Conservation (phyloP, 495 filamentous ascomycete species). For the Lophiotrema nucula region DNA sequence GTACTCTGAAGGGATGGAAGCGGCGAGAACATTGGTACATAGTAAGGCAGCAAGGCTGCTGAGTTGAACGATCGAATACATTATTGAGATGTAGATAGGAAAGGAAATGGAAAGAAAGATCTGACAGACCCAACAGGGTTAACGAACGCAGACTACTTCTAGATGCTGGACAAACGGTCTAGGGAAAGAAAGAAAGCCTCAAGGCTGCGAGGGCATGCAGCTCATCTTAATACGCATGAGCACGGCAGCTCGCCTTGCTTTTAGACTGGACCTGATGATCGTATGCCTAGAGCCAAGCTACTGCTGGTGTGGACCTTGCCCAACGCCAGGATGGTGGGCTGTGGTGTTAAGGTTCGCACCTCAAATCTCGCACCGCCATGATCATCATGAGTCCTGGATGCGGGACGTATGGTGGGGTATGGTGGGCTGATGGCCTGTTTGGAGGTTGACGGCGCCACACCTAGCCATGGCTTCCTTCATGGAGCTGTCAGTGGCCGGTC, state of each 20-base stretch:
- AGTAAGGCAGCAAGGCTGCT: constrained; percentile 15
- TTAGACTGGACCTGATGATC: constrained; percentile 15
- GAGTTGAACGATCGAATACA: constrained; percentile 17
- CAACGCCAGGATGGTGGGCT: constrained; percentile 5
- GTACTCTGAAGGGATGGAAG: constrained; percentile 2
- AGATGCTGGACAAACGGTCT: too few relatives aligned
- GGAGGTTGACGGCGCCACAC: background rate
- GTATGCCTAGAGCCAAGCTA: constrained; percentile 4
- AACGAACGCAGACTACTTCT: background rate
- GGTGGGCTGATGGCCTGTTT: background rate
- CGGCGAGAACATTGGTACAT: constrained; percentile 6
- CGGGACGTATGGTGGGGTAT: background rate
- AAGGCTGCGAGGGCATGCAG: constrained; percentile 2
- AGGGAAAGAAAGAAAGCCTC: background rate
- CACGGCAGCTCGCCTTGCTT: constrained; percentile 2
- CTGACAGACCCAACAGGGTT: background rate
- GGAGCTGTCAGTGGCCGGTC: background rate
- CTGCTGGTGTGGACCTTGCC: background rate
- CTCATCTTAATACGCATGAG: constrained; percentile 13
- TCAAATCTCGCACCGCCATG: constrained; percentile 24
- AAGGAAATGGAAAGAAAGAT: background rate
- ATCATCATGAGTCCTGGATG: background rate
- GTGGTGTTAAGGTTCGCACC: constrained; percentile 11
- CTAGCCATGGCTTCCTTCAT: background rate
- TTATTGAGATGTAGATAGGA: constrained; percentile 10